Evolutionary conservation across 495 filamentous ascomycete genomes (phyloP).

Genomic region (Lasiosphaeria ovina): DNA sequence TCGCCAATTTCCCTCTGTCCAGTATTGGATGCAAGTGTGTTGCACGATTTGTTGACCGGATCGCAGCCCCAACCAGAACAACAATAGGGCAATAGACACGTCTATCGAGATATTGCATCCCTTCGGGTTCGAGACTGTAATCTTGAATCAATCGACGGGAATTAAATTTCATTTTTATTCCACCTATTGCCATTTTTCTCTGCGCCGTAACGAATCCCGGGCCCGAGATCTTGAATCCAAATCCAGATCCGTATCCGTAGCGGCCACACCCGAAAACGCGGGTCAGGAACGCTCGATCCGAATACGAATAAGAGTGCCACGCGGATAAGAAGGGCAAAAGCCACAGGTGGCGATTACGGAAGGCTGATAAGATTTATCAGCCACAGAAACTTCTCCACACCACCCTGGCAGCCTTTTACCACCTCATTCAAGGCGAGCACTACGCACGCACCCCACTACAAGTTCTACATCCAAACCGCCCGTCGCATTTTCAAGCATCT

Average conservation of each 20-base stretch:
- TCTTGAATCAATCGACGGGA: no score
- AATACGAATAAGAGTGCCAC: conserved; percentile 13
- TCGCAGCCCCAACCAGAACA: no score
- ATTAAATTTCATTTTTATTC: no score
- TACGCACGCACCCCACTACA: background rate
- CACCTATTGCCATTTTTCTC: no score
- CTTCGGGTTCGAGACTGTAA: no score
- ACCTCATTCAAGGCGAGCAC: background rate
- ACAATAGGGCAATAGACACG: no score
- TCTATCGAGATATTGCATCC: no score
- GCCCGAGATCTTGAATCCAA: conserved; percentile 4
- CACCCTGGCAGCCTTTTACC: background rate
- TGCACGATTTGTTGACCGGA: no score
- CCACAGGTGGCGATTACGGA: background rate
- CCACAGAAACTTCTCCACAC: background rate
- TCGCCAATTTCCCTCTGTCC: no score
- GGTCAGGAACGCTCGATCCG: background rate
- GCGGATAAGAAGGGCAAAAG: background rate
- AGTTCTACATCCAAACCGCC: background rate
- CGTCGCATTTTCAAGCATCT: background rate
- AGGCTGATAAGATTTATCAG: background rate
- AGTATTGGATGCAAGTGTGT: no score
- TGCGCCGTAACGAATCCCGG: no score
- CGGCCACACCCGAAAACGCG: background rate
- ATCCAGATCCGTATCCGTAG: conserved; percentile 6